Evolutionary conservation across 2,329 filamentous ascomycete species (phyloP), one percentile per base, ranked within the genome.

Genomic region (Nannizziopsis arthrosporioides): DNA sequence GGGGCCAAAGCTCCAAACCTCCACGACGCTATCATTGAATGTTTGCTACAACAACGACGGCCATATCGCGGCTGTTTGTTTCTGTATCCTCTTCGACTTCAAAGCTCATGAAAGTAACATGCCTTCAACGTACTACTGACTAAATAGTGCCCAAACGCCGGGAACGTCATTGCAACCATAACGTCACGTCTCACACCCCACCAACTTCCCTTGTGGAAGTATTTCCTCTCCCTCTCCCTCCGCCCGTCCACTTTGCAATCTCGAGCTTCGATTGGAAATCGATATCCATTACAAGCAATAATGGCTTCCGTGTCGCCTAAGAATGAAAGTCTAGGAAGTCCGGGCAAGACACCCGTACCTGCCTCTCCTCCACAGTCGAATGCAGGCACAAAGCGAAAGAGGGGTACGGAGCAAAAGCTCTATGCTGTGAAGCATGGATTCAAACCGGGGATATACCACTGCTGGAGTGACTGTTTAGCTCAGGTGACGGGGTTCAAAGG

Each of bases 401-500:
- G 75, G 53, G 63, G 63, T 1, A 55, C 60, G 2, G 64, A 69
- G 35, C 67, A 67, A 22, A 81, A 80, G 56, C 82, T 77, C 61
- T 84, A 83, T 59, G 78, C 78, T 6, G 80, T 84, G 37, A 76
- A 74, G 53, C 67, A 67, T 12, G 80, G 80, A 11, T 74, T 73
- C 53, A 68, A 65, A 38, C 79, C 80, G 3, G 80, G 78, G 8
- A 72, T 84, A 42, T 83, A 83, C 59, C 71, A 76, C 58, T 74
- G 70, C 48, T 83, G 79, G 78, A 64, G 67, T 38, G 79, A 82
- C 53, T 81, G 77, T 57, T 66, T 80, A 53, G 68, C 68, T 27
- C 79, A 83, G 60, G 73, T 81, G 41, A 75, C 70, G 43, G 80
- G 79, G 17, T 78, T 73, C 57, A 75, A 80, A 58, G 81, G 81